Base-by-base conservation (phyloP, 2,329 filamentous ascomycete genomes). In the Hymenoscyphus albidus region DNA sequence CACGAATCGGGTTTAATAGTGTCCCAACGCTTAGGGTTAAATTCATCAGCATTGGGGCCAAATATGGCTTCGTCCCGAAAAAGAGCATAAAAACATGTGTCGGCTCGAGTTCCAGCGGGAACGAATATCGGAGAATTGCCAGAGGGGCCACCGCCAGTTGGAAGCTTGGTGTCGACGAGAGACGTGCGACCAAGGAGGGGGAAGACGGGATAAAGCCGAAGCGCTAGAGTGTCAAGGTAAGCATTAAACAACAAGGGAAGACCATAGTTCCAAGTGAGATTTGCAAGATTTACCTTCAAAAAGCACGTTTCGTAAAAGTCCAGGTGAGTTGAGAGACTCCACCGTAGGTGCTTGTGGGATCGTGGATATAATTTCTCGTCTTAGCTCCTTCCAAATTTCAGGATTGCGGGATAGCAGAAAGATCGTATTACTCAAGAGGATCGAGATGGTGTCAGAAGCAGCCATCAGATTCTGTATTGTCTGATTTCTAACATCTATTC, bases 321-420 rank as follows among this genome's bases (percentile, higher is more conserved):
- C 35, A 13, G 57, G 35, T 13, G 31, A n/a, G 3, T 40, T 59
- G 31, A 59, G 57, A 1, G 39, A 44, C 38, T 60, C 58, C 10
- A 60, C 16, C 1, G 40, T 16, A 40, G 58, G 58, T 27, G 14
- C 14, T 44, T 42, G 18, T 10, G 27, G n/a, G 5, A n/a, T 9
- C 2, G 13, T 48, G 2, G 35, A 40, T 3, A 60, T 4, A 2
- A 32, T 32, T 32, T 60, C 40, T n/a, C 4, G 6, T 14, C 58
- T 13, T 4, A 60, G 40, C 18, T 60, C 7, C 10, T 51, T 16
- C 9, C 31, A 60, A 6, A 60, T 18, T 1, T 31, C 40, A 14
- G 58, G 39, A 35, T 60, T n/a, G 5, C 39, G 58, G 27, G 58
- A 42, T 9, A 60, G 6, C 13, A 60, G 58, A 12, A 60, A 60